A percentile compares a stretch with the other conserved stretches of the same genome.
Evolutionary conservation across 192 early-diverging fungal genomes (phyloP).

Genomic region (Coemansia sp.): DNA sequence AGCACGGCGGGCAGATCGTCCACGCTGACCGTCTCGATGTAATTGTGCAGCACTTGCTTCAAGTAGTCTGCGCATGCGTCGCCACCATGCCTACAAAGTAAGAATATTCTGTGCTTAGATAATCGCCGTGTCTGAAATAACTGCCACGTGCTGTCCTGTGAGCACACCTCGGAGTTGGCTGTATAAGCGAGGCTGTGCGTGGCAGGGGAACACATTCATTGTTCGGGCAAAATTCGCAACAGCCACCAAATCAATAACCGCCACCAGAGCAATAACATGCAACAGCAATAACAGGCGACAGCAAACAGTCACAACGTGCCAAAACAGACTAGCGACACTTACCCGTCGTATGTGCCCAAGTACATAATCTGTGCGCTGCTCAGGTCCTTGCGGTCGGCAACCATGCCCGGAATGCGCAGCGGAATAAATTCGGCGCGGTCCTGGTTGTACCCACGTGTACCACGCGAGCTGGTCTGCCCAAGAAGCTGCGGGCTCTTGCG

Average conservation of each 20-base stretch:
- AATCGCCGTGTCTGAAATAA: conserved; percentile 4
- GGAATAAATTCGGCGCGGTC: conserved; percentile 51
- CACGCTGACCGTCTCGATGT: conserved; percentile 35
- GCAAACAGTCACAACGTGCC: too few relatives aligned
- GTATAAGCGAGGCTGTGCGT: not conserved
- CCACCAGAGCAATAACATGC: not conserved
- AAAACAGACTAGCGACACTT: not conserved
- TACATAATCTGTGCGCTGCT: conserved; percentile 54
- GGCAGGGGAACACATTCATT: not conserved
- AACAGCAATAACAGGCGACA: too few relatives aligned
- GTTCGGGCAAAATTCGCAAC: conserved; percentile 1
- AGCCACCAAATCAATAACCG: conserved; percentile 3
- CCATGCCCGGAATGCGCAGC: conserved; percentile 52
- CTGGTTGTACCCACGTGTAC: conserved; percentile 50
- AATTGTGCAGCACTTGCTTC: conserved; percentile 30
- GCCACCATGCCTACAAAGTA: conserved; percentile 43
- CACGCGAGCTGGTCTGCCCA: conserved; percentile 42
- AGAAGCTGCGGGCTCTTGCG: conserved; percentile 52
- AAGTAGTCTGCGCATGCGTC: conserved; percentile 50
- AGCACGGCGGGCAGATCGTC: conserved; percentile 26
- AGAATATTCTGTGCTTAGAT: not conserved
- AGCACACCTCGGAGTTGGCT: not conserved
- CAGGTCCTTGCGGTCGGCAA: conserved; percentile 39
- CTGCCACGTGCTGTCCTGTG: not conserved
- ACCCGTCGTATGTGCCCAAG: conserved; percentile 49